Percentiles rank a stretch among this genome's conserved stretches.
Evolutionary conservation across 257 asterid genomes (phyloP).

Genomic region (Salvia hispanica): DNA sequence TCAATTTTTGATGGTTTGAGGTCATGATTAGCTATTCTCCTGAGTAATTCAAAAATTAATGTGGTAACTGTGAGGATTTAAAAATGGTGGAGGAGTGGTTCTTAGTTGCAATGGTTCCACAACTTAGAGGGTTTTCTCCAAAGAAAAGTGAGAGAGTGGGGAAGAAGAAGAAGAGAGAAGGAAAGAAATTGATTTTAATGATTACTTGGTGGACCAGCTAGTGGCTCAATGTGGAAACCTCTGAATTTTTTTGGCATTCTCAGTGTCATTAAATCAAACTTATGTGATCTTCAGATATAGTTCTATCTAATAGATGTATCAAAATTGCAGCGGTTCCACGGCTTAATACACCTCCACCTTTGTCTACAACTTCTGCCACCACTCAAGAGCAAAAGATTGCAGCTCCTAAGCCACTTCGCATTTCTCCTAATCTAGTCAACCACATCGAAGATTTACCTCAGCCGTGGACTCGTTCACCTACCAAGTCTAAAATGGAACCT

Average conservation of each 20-base stretch:
- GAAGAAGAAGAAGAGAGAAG: neutral
- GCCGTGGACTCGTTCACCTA: slow-evolving; percentile 99
- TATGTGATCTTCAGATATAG: slow-evolving; percentile 14
- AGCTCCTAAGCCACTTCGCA: slow-evolving; percentile 93
- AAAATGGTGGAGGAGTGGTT: slow-evolving; percentile 24
- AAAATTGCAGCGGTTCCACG: slow-evolving; percentile 87
- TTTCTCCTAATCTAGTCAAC: slow-evolving; percentile 70
- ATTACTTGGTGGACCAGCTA: slow-evolving; percentile 13
- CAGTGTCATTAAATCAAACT: slow-evolving; percentile 9
- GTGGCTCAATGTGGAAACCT: slow-evolving; percentile 16
- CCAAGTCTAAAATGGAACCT: slow-evolving; percentile 90
- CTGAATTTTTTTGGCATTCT: neutral
- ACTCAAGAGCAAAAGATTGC: slow-evolving; percentile 56
- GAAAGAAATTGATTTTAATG: slow-evolving; percentile 10
- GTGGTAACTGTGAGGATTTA: slow-evolving; percentile 18
- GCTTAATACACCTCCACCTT: slow-evolving; percentile 91
- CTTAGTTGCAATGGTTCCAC: neutral
- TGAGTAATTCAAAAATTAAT: slow-evolving; percentile 10
- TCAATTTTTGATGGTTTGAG: slow-evolving; percentile 2
- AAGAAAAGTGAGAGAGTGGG: neutral
- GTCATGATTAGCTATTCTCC: slow-evolving; percentile 22
- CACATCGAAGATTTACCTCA: slow-evolving; percentile 86
- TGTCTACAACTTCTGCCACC: slow-evolving; percentile 50
- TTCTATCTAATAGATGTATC: slow-evolving; percentile 30
- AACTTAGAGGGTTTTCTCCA: neutral